Conservation (phyloP, 2,329 filamentous ascomycete species). For the Juglanconis oblonga region DNA sequence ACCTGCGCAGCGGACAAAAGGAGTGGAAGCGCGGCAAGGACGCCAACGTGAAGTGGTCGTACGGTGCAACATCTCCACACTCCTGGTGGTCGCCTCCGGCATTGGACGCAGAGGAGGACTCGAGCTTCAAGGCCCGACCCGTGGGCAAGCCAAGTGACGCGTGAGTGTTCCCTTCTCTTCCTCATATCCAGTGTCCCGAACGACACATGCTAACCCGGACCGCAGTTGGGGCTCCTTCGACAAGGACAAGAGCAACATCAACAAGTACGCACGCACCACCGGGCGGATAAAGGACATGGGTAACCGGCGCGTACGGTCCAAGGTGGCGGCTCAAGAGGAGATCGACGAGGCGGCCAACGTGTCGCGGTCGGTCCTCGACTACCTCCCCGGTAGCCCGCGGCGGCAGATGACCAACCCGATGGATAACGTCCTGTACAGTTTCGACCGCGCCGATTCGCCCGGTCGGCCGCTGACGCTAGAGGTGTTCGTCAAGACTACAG, state of each 20-base stretch:
- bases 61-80: constrained; percentile 25
- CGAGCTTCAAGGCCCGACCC: constrained; percentile 33
- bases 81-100: not conserved
- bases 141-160: constrained; percentile 26
- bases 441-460: constrained; percentile 38
- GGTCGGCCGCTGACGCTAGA: constrained; percentile 38
- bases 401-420: constrained; percentile 24
- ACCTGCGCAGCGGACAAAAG: constrained; percentile 41
- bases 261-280: constrained; percentile 31
- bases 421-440: constrained; percentile 42
- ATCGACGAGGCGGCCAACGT: constrained; percentile 33
- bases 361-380: constrained; percentile 34
- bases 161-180: constrained; percentile 28
- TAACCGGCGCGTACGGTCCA: constrained; percentile 29
- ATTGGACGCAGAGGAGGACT: constrained; percentile 23
- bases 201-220: constrained; percentile 7
- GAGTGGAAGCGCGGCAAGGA: constrained; percentile 45
- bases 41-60: constrained; percentile 39
- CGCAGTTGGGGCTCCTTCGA: constrained; percentile 16
- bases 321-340: constrained; percentile 33
- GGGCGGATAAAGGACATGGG: constrained; percentile 24
- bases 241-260: constrained; percentile 33
- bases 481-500: constrained; percentile 34
- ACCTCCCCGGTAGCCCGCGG: constrained; percentile 24
- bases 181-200: not conserved